phyloP scores from a whole-genome alignment of 129 eudicot genomes.

The Rutidosis leptorrhynchoides region DNA sequence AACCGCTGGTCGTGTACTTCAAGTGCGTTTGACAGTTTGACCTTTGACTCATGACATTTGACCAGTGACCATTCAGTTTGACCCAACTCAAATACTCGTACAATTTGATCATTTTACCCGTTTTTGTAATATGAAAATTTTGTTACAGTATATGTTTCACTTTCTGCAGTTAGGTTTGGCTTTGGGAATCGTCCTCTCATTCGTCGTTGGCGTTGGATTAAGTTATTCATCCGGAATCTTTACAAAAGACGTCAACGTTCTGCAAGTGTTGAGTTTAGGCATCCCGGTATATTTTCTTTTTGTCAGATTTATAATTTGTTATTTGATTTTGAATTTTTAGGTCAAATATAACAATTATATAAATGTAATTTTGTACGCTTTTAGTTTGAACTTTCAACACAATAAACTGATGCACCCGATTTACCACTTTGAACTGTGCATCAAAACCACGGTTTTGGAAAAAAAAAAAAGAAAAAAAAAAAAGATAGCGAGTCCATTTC shows the following conservation, averaged over 20 bases:
- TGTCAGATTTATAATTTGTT: too few species aligned
- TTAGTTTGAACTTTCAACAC: too few species aligned
- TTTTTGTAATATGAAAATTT: neutral
- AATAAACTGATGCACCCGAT: too few species aligned
- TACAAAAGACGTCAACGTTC: slow-evolving; percentile 44
- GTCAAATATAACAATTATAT: too few species aligned
- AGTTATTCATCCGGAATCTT: slow-evolving; percentile 39
- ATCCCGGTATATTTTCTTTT: slow-evolving; percentile 42
- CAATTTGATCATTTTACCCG: neutral
- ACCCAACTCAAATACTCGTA: neutral
- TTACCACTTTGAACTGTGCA: too few species aligned
- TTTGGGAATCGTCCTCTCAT: slow-evolving; percentile 43
- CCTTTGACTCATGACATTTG: too few species aligned
- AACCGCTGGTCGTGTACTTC: slow-evolving; percentile 40
- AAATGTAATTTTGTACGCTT: too few species aligned
- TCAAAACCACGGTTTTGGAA: too few species aligned
- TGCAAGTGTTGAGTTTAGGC: slow-evolving; percentile 39
- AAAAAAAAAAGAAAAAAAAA: too few species aligned
- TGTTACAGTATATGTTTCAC: slow-evolving; percentile 11
- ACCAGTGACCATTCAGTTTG: too few species aligned
- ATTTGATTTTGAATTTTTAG: too few species aligned
- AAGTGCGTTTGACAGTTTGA: slow-evolving; percentile 32
- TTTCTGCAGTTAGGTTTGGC: slow-evolving; percentile 44
- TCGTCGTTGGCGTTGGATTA: slow-evolving; percentile 35
- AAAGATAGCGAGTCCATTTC: too few species aligned